phyloP scores from a whole-genome alignment of 139 green algal species.

The Tetraselmis striata region DNA sequence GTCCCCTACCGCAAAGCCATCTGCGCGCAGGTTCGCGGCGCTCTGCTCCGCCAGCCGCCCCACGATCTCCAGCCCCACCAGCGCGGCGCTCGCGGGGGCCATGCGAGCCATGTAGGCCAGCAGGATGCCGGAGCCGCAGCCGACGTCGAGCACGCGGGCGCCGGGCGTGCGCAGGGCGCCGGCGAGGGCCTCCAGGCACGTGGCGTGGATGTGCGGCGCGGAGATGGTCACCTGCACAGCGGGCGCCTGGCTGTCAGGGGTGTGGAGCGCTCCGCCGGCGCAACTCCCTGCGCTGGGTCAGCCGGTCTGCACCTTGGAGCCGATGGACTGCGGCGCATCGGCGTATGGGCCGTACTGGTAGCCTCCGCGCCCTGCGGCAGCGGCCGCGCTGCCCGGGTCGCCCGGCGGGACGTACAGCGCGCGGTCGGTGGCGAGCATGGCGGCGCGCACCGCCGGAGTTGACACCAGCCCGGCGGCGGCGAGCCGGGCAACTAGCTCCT shows the following conservation, averaged over 20 bases:
- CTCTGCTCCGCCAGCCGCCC: background rate
- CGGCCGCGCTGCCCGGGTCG: background rate
- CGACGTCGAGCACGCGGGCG: slow-evolving; percentile 77
- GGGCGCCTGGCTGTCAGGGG: too few species aligned
- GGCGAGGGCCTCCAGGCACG: slow-evolving; percentile 75
- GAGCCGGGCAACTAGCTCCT: background rate
- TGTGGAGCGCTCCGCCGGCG: too few species aligned
- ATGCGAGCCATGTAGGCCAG: slow-evolving; percentile 68
- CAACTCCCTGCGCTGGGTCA: too few species aligned
- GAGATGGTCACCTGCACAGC: slow-evolving; percentile 80
- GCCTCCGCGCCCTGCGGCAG: too few species aligned
- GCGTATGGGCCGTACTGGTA: background rate
- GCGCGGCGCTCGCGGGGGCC: slow-evolving; percentile 22
- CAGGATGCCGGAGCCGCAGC: slow-evolving; percentile 73
- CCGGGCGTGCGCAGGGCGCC: slow-evolving; percentile 47
- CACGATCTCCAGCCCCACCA: background rate
- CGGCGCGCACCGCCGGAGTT: background rate
- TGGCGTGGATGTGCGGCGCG: slow-evolving; percentile 93
- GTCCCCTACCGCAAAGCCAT: background rate
- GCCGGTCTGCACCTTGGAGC: background rate
- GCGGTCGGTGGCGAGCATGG: background rate
- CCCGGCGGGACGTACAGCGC: background rate
- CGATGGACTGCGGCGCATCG: background rate
- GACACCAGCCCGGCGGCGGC: background rate
- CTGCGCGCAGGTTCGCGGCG: background rate